A percentile compares a stretch with the other conserved stretches of the same genome.
phyloP scores from a whole-genome alignment of 257 asterid species.

The Primulina huaijiensis region DNA sequence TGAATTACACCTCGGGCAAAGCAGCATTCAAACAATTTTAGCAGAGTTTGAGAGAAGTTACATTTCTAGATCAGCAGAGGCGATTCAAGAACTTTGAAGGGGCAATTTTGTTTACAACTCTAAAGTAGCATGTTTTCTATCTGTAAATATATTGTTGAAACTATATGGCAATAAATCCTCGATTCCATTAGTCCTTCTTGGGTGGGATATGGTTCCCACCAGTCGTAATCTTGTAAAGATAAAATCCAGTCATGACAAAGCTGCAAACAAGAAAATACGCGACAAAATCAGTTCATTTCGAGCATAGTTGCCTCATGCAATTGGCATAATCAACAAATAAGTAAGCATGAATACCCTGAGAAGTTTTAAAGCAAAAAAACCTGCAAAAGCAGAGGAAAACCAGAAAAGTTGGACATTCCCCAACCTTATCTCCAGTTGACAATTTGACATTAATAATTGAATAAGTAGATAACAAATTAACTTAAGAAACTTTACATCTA shows the following conservation, averaged over 20 bases:
- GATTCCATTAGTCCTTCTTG: constrained; percentile 47
- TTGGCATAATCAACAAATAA: neutral
- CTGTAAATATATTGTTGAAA: neutral
- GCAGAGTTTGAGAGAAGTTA: too few relatives aligned
- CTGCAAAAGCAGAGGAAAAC: neutral
- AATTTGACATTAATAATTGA: neutral
- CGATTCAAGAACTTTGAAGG: neutral
- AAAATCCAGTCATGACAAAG: constrained; percentile 64
- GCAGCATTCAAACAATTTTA: too few relatives aligned
- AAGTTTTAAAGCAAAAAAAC: neutral
- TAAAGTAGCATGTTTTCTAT: neutral
- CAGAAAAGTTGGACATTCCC: neutral
- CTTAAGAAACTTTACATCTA: neutral
- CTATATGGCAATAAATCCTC: neutral
- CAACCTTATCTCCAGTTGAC: neutral
- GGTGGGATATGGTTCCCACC: constrained; percentile 81
- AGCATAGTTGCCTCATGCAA: neutral
- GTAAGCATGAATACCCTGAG: neutral
- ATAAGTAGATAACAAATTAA: neutral
- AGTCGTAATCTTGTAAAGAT: constrained; percentile 64
- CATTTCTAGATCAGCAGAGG: too few relatives aligned
- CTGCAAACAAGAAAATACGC: constrained; percentile 43
- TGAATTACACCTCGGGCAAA: neutral
- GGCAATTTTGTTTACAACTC: neutral
- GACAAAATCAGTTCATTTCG: neutral